A percentile compares a stretch with the other conserved stretches of the same genome.
Evolutionary conservation across 805 yeast genomes (phyloP).

Genomic region (Barnettozyma wickerhamii): DNA sequence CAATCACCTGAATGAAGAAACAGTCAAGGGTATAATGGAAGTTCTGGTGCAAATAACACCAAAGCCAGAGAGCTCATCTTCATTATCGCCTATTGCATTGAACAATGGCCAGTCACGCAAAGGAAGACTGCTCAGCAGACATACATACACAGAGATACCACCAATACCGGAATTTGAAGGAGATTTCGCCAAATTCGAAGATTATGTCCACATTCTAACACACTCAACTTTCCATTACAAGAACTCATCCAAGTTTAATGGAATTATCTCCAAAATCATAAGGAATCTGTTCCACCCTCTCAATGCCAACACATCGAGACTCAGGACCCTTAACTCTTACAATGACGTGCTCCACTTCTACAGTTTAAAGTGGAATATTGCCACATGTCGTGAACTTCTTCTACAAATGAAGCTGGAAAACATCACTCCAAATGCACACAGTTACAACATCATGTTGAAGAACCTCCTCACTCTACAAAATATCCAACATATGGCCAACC

Average conservation of each 20-base stretch:
- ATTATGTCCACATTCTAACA: slow-evolving; percentile 32
- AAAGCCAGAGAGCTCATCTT: slow-evolving; percentile 13
- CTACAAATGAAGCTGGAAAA: slow-evolving; percentile 36
- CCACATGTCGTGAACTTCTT: slow-evolving; percentile 35
- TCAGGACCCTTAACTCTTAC: slow-evolving; percentile 30
- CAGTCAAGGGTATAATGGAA: slow-evolving; percentile 20
- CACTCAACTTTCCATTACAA: slow-evolving; percentile 33
- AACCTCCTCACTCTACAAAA: slow-evolving; percentile 27
- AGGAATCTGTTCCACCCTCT: slow-evolving; percentile 36
- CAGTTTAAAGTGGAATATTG: slow-evolving; percentile 33
- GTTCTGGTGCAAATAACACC: slow-evolving; percentile 23
- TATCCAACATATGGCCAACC: slow-evolving; percentile 26
- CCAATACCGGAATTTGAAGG: slow-evolving; percentile 29
- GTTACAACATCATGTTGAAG: slow-evolving; percentile 35
- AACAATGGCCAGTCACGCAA: slow-evolving; percentile 3
- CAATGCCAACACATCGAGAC: slow-evolving; percentile 28
- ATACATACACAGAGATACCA: slow-evolving; percentile 32
- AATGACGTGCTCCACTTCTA: slow-evolving; percentile 38
- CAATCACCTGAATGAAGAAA: slow-evolving; percentile 18
- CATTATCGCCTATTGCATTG: slow-evolving; percentile 11
- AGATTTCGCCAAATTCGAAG: slow-evolving; percentile 26
- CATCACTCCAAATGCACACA: slow-evolving; percentile 31
- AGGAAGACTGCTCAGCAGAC: slow-evolving; percentile 12
- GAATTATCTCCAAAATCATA: slow-evolving; percentile 34
- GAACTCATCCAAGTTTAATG: slow-evolving; percentile 33